These are phyloP conservation scores for Aspergillus sclerotialis DNA, from an alignment of 2,329 filamentous ascomycete species.

Conservation along the genomic window DNA sequence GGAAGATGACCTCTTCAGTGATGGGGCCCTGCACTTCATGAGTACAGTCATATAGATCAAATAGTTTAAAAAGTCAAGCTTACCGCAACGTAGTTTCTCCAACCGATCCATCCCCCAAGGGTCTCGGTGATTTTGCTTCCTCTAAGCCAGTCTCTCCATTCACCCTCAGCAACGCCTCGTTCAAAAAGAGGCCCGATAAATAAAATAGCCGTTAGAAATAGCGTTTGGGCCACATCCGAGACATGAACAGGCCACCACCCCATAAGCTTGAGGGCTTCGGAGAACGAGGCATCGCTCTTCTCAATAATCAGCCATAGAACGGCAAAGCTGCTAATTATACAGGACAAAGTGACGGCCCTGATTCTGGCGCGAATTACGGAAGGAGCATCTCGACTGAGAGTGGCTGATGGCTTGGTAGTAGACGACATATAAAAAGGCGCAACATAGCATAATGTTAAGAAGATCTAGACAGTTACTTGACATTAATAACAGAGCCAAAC, in stretches of 20 bases:
- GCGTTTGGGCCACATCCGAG: slow-evolving; percentile 54
- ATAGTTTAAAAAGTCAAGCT: slow-evolving; percentile 25
- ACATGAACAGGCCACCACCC: slow-evolving; percentile 74
- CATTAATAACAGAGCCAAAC: background rate
- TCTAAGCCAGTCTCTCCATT: slow-evolving; percentile 59
- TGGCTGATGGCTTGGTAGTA: slow-evolving; percentile 70
- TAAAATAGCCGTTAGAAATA: slow-evolving; percentile 69
- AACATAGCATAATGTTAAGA: slow-evolving; percentile 86
- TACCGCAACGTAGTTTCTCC: slow-evolving; percentile 82
- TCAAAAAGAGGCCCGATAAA: slow-evolving; percentile 85
- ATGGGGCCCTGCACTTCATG: slow-evolving; percentile 59
- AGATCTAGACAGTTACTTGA: slow-evolving; percentile 43
- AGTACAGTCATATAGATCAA: slow-evolving; percentile 6
- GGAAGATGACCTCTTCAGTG: slow-evolving; percentile 91
- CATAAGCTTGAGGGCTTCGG: slow-evolving; percentile 60
- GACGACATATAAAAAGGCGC: slow-evolving; percentile 80
- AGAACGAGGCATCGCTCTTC: slow-evolving; percentile 43
- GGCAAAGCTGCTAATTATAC: slow-evolving; percentile 57
- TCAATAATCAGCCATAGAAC: slow-evolving; percentile 62
- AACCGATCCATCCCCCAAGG: slow-evolving; percentile 69
- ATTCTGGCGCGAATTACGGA: slow-evolving; percentile 84
- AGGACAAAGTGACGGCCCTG: slow-evolving; percentile 70
- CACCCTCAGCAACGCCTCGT: slow-evolving; percentile 62
- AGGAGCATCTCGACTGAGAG: slow-evolving; percentile 77
- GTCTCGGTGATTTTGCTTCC: slow-evolving; percentile 51